Evolutionary conservation across 768 basidiomycete genomes (phyloP).

Genomic region (Xerocomus potaroensis): DNA sequence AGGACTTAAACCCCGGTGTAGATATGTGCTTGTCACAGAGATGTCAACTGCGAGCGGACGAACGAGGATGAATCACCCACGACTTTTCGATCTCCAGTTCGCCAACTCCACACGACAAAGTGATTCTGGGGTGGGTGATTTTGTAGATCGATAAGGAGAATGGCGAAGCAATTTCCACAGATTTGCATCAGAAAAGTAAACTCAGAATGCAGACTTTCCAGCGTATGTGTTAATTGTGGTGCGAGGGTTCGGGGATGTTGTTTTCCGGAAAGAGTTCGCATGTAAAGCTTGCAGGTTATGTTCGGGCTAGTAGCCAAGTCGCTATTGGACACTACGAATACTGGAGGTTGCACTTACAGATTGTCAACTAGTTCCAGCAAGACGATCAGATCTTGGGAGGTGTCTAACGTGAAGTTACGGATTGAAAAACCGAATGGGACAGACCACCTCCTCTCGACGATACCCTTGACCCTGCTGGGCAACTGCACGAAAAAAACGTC

Average conservation of each 20-base stretch:
- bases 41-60: too few relatives aligned
- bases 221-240: conserved; percentile 13
- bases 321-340: neutral
- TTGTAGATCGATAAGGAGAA: too few relatives aligned
- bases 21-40: too few relatives aligned
- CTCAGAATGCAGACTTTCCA: neutral
- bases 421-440: conserved; percentile 23
- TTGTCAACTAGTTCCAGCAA: conserved; percentile 22
- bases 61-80: too few relatives aligned
- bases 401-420: conserved; percentile 36
- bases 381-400: conserved; percentile 34
- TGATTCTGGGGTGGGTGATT: too few relatives aligned
- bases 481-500: conserved; percentile 25
- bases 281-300: conserved; percentile 21
- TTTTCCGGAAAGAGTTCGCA: conserved; percentile 29
- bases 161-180: conserved; percentile 27
- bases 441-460: conserved; percentile 28
- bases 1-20: too few relatives aligned
- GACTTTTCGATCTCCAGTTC: too few relatives aligned
- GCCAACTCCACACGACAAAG: too few relatives aligned
- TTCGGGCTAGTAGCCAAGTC: conserved; percentile 11
- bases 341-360: conserved; percentile 13
- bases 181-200: conserved; percentile 29
- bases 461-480: conserved; percentile 29
- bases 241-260: conserved; percentile 22